A percentile compares a stretch with the other conserved stretches of the same genome.
These are phyloP conservation scores for Pilaira anomala DNA, from an alignment of 192 early-diverging fungal genomes.

Conservation along the genomic window DNA sequence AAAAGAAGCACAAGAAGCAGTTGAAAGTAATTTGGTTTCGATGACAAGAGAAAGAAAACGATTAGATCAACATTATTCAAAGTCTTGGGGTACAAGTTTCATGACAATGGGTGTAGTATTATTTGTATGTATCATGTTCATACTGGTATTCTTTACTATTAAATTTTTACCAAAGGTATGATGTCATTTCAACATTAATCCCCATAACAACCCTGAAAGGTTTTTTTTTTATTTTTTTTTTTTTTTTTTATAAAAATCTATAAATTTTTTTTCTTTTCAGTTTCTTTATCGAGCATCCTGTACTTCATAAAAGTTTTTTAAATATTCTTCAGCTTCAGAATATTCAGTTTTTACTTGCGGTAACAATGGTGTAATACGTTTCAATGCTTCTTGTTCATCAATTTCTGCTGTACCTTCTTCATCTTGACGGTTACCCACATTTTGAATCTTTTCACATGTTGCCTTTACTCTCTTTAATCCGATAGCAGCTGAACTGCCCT, in stretches of 20 bases:
- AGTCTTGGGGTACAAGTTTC: conserved; percentile 49
- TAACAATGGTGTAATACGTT: conserved; percentile 52
- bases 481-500: conserved; percentile 85
- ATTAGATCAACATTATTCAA: conserved; percentile 31
- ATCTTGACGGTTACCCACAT: conserved; percentile 66
- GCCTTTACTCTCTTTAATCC: conserved; percentile 76
- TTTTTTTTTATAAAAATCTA: neutral
- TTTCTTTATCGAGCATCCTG: conserved; percentile 22
- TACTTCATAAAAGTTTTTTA: conserved; percentile 66
- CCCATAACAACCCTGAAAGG: no score
- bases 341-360: conserved; percentile 65
- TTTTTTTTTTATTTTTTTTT: neutral
- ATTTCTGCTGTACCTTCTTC: conserved; percentile 48
- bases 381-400: conserved; percentile 54
- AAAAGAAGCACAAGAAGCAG: conserved; percentile 37
- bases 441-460: conserved; percentile 88
- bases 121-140: conserved; percentile 42
- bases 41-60: conserved; percentile 37
- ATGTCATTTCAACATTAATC: neutral
- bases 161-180: conserved; percentile 40
- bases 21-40: conserved; percentile 37
- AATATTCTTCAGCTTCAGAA: conserved; percentile 63
- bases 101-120: conserved; percentile 43
- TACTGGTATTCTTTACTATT: conserved; percentile 44
- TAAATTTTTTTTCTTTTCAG: neutral